phyloP scores from a whole-genome alignment of 1,139 yeast genomes.

The Candida mesenterica region DNA sequence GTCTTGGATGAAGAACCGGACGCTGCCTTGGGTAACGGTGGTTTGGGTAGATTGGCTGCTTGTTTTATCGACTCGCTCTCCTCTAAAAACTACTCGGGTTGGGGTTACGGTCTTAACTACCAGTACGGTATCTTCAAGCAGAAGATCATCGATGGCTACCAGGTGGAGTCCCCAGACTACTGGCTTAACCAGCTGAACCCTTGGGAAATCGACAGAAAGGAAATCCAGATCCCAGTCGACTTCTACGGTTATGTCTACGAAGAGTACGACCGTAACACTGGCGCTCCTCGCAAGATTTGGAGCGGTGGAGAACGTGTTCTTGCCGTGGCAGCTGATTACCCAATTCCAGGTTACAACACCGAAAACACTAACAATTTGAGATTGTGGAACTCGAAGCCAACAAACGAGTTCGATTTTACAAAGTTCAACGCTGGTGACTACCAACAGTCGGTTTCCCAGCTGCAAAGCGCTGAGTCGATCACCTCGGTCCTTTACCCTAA shows the following conservation, averaged over 20 bases:
- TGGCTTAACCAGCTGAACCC: constrained; percentile 89
- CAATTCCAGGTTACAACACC: constrained; percentile 88
- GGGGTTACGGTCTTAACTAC: constrained; percentile 95
- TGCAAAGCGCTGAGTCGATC: constrained; percentile 87
- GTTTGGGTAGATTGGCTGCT: constrained; percentile 92
- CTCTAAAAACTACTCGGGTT: constrained; percentile 84
- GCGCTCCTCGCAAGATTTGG: constrained; percentile 64
- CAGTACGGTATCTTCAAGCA: constrained; percentile 94
- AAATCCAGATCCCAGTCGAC: constrained; percentile 89
- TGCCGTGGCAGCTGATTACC: constrained; percentile 92
- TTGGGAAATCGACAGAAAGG: constrained; percentile 88
- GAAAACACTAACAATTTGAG: constrained; percentile 84
- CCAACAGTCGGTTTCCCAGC: constrained; percentile 76
- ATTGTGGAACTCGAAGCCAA: constrained; percentile 88
- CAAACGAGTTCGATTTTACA: constrained; percentile 86
- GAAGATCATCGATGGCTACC: constrained; percentile 87
- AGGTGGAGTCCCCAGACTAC: constrained; percentile 91
- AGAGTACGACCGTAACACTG: constrained; percentile 50
- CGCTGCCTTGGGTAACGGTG: constrained; percentile 95
- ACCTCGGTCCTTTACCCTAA: constrained; percentile 92
- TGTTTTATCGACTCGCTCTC: constrained; percentile 90
- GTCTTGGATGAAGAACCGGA: constrained; percentile 85
- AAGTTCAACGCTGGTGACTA: constrained; percentile 94
- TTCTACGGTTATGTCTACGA: constrained; percentile 83
- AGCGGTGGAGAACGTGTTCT: constrained; percentile 84